A percentile compares a stretch with the other conserved stretches of the same genome.
Conservation (phyloP, 768 basidiomycete genomes). For the Xerocomellus dryophilus region DNA sequence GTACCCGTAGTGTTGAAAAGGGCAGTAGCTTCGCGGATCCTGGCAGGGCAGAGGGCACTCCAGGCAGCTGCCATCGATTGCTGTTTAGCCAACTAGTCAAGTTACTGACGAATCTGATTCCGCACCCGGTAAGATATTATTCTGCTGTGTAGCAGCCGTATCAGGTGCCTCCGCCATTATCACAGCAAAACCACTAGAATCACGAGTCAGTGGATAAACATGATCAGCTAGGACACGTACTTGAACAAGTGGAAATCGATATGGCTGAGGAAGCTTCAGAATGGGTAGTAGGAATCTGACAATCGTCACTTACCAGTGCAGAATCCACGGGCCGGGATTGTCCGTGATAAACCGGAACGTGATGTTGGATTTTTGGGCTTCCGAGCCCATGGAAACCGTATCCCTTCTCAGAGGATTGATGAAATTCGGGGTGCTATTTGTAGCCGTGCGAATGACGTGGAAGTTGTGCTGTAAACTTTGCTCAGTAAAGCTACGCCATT, state of each 20-base stretch:
- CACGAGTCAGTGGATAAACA: constrained; percentile 2
- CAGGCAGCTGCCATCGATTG: constrained; percentile 12
- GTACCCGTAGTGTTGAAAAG: constrained; percentile 16
- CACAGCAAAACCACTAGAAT: constrained; percentile 30
- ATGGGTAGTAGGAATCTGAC: background rate
- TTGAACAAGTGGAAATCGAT: constrained; percentile 31
- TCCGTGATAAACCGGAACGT: constrained; percentile 61
- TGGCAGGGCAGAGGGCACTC: constrained; percentile 20
- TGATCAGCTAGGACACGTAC: constrained; percentile 11
- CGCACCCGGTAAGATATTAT: constrained; percentile 19
- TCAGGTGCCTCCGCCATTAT: constrained; percentile 29
- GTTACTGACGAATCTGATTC: background rate
- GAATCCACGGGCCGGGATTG: constrained; percentile 63
- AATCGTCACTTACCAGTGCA: constrained; percentile 36
- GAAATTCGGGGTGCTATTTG: constrained; percentile 34
- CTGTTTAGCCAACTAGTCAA: background rate
- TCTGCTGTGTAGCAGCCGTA: constrained; percentile 17
- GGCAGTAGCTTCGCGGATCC: constrained; percentile 15
- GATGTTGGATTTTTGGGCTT: constrained; percentile 39
- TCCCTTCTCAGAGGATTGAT: constrained; percentile 38
- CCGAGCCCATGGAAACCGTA: constrained; percentile 32
- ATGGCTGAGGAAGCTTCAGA: constrained; percentile 21
- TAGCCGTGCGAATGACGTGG: constrained; percentile 36
- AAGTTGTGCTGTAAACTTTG: constrained; percentile 35
- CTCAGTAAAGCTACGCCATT: background rate